Percentiles rank a stretch among this genome's conserved stretches.
phyloP scores from a whole-genome alignment of 306 rosid genomes.

The Prunus salicina region DNA sequence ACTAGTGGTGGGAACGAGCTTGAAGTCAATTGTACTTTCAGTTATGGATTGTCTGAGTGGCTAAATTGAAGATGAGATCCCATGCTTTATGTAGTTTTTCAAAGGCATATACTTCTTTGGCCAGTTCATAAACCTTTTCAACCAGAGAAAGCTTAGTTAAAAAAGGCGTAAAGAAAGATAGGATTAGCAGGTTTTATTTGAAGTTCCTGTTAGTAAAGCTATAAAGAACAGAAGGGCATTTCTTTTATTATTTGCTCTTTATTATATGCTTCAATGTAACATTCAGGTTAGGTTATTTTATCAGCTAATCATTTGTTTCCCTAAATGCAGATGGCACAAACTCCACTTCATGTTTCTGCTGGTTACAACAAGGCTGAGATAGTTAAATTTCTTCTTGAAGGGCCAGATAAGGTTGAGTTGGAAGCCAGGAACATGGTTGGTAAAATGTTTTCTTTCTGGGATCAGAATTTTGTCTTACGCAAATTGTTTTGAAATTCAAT shows the following conservation, averaged over 20 bases:
- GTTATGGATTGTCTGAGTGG: background rate
- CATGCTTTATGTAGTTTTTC: background rate
- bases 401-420: slow-evolving; percentile 60
- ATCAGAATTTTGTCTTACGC: background rate
- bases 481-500: background rate
- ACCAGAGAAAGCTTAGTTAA: background rate
- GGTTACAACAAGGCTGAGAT: slow-evolving; percentile 73
- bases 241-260: background rate
- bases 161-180: background rate
- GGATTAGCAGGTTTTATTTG: background rate
- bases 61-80: background rate
- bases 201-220: background rate
- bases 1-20: background rate
- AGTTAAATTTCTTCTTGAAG: slow-evolving; percentile 83
- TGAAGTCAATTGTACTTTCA: background rate
- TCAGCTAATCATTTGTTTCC: background rate
- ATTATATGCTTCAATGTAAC: background rate
- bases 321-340: slow-evolving; percentile 76
- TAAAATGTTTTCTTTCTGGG: background rate
- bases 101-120: background rate
- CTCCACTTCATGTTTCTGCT: slow-evolving; percentile 88
- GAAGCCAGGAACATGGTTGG: slow-evolving; percentile 93
- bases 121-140: background rate
- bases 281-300: background rate
- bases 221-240: background rate